A percentile compares a stretch with the other conserved stretches of the same genome.
Conservation (phyloP, 1,284 basidiomycete genomes). For the Megacollybia platyphylla region DNA sequence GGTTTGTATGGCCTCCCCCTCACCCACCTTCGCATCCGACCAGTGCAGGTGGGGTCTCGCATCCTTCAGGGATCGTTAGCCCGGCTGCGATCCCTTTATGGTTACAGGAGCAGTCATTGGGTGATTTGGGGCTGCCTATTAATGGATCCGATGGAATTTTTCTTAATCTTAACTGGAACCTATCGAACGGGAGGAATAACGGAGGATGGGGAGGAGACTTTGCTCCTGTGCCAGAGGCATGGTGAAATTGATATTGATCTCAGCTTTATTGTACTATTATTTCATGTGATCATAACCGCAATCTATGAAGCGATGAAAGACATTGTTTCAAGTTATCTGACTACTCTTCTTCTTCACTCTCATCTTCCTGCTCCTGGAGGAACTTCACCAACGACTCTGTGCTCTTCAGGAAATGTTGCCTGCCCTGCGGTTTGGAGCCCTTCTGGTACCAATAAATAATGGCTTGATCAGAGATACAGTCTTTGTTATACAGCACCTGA, state of each 20-base stretch:
- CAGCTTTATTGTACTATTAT: neutral
- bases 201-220: slow-evolving; percentile 59
- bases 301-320: neutral
- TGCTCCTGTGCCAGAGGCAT: neutral
- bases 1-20: slow-evolving; percentile 65
- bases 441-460: slow-evolving; percentile 98
- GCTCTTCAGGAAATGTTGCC: slow-evolving; percentile 87
- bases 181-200: slow-evolving; percentile 38
- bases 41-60: slow-evolving; percentile 10
- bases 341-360: slow-evolving; percentile 3
- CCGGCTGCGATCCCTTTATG: slow-evolving; percentile 68
- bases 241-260: neutral
- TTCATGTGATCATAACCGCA: neutral
- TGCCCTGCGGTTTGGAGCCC: slow-evolving; percentile 89
- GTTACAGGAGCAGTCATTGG: slow-evolving; percentile 77
- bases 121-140: slow-evolving; percentile 78
- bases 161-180: slow-evolving; percentile 38
- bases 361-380: neutral
- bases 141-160: slow-evolving; percentile 87
- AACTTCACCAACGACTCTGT: slow-evolving; percentile 77
- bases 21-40: slow-evolving; percentile 8
- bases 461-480: slow-evolving; percentile 89
- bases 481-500: slow-evolving; percentile 87
- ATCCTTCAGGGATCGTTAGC: slow-evolving; percentile 45
- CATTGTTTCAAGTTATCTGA: neutral